Base-by-base conservation (phyloP, 768 basidiomycete species). In the Russula sp. region DNA sequence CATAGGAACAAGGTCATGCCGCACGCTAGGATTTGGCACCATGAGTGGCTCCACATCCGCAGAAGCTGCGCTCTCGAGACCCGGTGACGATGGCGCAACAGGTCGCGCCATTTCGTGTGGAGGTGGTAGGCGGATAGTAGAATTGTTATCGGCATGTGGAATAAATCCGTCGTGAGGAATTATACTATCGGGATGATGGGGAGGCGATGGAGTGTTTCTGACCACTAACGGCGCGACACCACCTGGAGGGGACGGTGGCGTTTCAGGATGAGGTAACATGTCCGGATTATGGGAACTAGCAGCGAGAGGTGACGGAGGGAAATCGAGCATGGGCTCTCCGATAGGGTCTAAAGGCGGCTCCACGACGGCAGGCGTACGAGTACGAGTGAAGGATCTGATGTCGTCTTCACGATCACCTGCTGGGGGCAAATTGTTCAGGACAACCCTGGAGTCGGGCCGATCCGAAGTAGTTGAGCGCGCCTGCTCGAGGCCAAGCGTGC, bases 401-500 rank as follows among this genome's bases (percentile, higher is more conserved):
- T 64, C 58, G 45, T 63, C 61, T 34, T 57, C 64, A 4, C 55
- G 57, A 18, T 61, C 56, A 44, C 48, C 40, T n/a, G 40, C 20
- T 14, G 37, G 47, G 49, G 58, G 66, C 2, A n/a, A 53, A 47
- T 55, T 47, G 40, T 44, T 55, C n/a, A 50, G 56, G 8, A 52
- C 20, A n/a, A 31, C 31, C n/a, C 56, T 39, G 11, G 64, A 58
- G 39, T 54, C 51, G 8, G 27, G 61, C 39, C 35, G 54, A 42
- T 68, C 55, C 40, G 27, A 39, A 42, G 44, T 35, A 48, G 54
- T 35, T 32, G 68, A 68, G 44, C 71, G 69, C 6, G 64, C 70
- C 20, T 76, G 74, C 44, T 71, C 67, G 34, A 69, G 67, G 7
- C 69, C 74, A 51, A 77, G 62, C 40, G 62, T 68, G 40, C 76